These are phyloP conservation scores for Wickerhamomyces mucosus DNA, from an alignment of 805 yeast genomes.

Conservation along the genomic window DNA sequence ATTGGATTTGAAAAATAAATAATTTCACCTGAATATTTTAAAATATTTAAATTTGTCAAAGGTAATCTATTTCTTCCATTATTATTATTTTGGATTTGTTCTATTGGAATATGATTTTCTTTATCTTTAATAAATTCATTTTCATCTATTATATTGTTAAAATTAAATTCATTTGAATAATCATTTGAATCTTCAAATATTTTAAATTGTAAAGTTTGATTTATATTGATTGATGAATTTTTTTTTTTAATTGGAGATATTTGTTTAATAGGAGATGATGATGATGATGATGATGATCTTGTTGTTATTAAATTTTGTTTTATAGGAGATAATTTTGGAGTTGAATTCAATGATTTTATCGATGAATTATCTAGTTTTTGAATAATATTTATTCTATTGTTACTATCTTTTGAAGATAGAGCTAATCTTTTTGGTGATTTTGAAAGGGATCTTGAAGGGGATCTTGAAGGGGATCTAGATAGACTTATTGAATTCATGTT, in stretches of 20 bases:
- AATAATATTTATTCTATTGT: too few relatives aligned
- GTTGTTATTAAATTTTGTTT: too few relatives aligned
- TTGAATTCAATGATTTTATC: too few relatives aligned
- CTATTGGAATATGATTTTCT: conserved; percentile 11
- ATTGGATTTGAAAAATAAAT: conserved; percentile 7
- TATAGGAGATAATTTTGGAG: too few relatives aligned
- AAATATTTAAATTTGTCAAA: conserved; percentile 11
- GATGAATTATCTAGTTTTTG: too few relatives aligned
- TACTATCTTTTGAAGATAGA: conserved; percentile 1
- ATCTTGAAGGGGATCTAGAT: conserved; percentile 6
- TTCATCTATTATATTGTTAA: conserved; percentile 11
- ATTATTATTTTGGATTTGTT: not conserved
- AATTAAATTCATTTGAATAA: conserved; percentile 11
- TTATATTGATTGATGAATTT: too few relatives aligned
- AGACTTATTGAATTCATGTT: conserved; percentile 1
- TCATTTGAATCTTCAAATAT: conserved; percentile 18
- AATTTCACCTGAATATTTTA: conserved; percentile 11
- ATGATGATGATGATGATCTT: too few relatives aligned
- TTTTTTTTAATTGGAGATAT: too few relatives aligned
- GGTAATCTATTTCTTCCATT: conserved; percentile 2
- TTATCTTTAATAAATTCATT: conserved; percentile 10
- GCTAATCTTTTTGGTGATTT: conserved; percentile 1
- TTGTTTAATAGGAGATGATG: too few relatives aligned
- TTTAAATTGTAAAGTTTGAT: conserved; percentile 14
- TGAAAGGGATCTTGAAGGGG: conserved; percentile 6